phyloP scores from a whole-genome alignment of 306 rosid species.

The Amphicarpaea edgeworthii region DNA sequence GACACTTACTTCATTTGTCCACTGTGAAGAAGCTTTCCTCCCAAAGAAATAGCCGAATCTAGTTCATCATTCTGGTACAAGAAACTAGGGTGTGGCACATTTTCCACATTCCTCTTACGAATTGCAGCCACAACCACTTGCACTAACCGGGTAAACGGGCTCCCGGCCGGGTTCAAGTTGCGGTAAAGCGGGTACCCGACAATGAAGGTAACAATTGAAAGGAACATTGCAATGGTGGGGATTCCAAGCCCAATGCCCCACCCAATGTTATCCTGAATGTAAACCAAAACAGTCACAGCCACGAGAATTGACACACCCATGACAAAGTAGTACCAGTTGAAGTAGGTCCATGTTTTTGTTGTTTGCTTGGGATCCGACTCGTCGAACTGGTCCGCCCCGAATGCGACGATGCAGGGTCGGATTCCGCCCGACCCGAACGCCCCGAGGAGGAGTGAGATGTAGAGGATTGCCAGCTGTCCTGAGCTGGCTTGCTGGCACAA shows the following conservation, averaged over 20 bases:
- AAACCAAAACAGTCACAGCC: conserved; percentile 89
- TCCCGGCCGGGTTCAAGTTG: conserved; percentile 76
- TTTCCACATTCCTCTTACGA: conserved; percentile 62
- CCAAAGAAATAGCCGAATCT: conserved; percentile 68
- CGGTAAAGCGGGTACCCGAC: conserved; percentile 86
- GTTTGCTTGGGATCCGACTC: conserved; percentile 70
- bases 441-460: conserved; percentile 60
- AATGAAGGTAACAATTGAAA: conserved; percentile 70
- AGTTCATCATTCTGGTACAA: conserved; percentile 76
- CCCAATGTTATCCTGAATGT: conserved; percentile 87
- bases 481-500: conserved; percentile 67
- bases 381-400: conserved; percentile 95
- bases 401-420: conserved; percentile 96
- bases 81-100: conserved; percentile 38
- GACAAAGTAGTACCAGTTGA: conserved; percentile 94
- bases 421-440: conserved; percentile 94
- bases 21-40: conserved; percentile 71
- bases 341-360: conserved; percentile 81
- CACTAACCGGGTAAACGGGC: conserved; percentile 88
- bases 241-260: conserved; percentile 95
- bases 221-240: conserved; percentile 81
- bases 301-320: conserved; percentile 86
- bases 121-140: conserved; percentile 80
- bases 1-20: conserved; percentile 69
- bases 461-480: conserved; percentile 69